phyloP scores from a whole-genome alignment of 306 rosid genomes.

The Neltuma alba region DNA sequence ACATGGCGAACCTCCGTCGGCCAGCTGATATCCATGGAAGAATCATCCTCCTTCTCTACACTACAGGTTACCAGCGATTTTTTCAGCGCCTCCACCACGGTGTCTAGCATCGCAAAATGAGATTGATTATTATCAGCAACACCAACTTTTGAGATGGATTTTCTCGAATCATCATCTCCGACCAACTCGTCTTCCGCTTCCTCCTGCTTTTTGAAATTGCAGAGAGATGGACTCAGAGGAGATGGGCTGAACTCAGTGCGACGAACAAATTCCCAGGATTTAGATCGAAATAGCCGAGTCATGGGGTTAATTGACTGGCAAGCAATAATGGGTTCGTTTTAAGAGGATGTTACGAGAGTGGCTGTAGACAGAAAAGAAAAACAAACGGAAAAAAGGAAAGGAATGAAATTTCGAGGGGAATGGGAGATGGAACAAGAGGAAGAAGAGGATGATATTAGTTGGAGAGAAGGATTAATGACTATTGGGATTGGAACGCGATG shows the following conservation, averaged over 20 bases:
- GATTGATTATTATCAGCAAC: constrained; percentile 7
- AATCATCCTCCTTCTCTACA: constrained; percentile 79
- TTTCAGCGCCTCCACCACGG: constrained; percentile 67
- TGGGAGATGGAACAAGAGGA: not conserved
- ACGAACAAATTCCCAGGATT: constrained; percentile 65
- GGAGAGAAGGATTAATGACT: not conserved
- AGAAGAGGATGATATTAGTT: not conserved
- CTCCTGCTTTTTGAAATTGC: constrained; percentile 1
- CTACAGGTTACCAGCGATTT: constrained; percentile 86
- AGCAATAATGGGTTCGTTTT: constrained; percentile 23
- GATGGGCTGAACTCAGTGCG: constrained; percentile 45
- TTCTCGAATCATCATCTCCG: constrained; percentile 33
- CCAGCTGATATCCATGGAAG: constrained; percentile 81
- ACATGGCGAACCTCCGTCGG: constrained; percentile 87
- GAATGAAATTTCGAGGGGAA: constrained; percentile 26
- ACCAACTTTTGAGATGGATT: constrained; percentile 32
- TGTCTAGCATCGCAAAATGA: constrained; percentile 67
- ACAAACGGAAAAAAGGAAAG: too few relatives aligned
- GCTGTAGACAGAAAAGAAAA: constrained; percentile 6
- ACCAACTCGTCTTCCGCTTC: constrained; percentile 30
- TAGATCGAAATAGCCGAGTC: constrained; percentile 87
- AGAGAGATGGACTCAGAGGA: constrained; percentile 46
- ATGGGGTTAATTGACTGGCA: constrained; percentile 37
- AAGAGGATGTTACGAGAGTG: not conserved
- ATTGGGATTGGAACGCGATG: not conserved